Evolutionary conservation across 148 eudicot genomes (phyloP).

Genomic region (Silene conica): DNA sequence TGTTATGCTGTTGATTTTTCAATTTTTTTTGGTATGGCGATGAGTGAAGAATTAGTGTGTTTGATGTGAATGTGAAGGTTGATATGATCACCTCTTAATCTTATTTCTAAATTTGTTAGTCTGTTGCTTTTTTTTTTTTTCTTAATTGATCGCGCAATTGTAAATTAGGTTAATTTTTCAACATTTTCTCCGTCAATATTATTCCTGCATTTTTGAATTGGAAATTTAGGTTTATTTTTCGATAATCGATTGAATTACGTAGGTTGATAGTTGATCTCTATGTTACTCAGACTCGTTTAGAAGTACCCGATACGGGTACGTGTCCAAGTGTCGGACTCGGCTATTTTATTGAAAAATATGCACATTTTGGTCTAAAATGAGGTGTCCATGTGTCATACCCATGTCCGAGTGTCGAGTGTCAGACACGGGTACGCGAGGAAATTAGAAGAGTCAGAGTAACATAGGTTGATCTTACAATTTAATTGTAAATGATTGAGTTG

Average conservation of each 20-base stretch:
- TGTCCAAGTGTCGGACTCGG: too few species aligned
- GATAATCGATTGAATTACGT: background rate
- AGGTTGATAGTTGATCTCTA: background rate
- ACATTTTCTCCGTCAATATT: too few species aligned
- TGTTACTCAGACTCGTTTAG: too few species aligned
- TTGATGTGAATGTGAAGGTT: conserved; percentile 26
- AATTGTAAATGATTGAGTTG: background rate
- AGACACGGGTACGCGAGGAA: too few species aligned
- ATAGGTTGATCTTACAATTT: background rate
- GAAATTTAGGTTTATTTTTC: background rate
- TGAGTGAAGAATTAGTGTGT: background rate
- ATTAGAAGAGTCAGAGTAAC: too few species aligned
- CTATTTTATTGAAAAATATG: too few species aligned
- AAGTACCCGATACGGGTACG: too few species aligned
- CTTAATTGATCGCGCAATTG: background rate
- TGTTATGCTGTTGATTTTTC: background rate
- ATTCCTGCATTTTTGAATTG: background rate
- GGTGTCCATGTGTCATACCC: too few species aligned
- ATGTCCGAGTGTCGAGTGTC: too few species aligned
- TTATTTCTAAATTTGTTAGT: background rate
- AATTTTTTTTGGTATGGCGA: background rate
- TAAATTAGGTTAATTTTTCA: background rate
- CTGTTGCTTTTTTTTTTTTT: background rate
- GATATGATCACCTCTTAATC: background rate
- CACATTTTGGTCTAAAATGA: too few species aligned